phyloP scores from a whole-genome alignment of 176 grass and related monocot species.

The Phoenix dactylifera region DNA sequence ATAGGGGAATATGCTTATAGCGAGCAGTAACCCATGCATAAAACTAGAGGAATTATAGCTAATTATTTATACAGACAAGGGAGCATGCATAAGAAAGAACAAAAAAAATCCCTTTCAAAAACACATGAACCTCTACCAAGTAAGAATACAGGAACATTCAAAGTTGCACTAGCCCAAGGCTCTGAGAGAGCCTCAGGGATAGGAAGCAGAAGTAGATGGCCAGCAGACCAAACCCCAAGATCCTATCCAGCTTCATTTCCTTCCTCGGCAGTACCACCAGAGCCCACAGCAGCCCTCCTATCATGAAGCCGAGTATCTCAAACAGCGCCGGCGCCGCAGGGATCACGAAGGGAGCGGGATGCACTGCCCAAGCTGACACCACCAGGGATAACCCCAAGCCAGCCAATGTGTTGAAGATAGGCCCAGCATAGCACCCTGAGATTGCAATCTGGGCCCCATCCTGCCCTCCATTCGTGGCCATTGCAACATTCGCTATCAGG shows the following conservation, averaged over 20 bases:
- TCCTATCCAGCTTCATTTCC: constrained; percentile 62
- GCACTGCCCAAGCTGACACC: constrained; percentile 34
- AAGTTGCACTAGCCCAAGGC: constrained; percentile 26
- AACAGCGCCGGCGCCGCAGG: constrained; percentile 41
- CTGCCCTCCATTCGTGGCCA: constrained; percentile 44
- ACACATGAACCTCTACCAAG: not conserved
- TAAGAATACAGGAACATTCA: constrained; percentile 7
- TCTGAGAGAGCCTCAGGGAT: constrained; percentile 29
- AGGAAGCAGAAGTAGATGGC: constrained; percentile 72
- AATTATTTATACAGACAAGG: too few species aligned
- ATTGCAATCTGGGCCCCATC: constrained; percentile 74
- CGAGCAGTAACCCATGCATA: too few species aligned
- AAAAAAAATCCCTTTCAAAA: too few species aligned
- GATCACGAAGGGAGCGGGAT: constrained; percentile 39
- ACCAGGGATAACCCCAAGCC: constrained; percentile 67
- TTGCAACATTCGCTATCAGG: constrained; percentile 62
- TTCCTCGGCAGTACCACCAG: constrained; percentile 56
- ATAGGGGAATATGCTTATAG: too few species aligned
- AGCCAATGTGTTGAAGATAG: constrained; percentile 69
- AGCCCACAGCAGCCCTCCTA: constrained; percentile 49
- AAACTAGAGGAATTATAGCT: too few species aligned
- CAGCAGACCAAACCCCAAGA: constrained; percentile 53
- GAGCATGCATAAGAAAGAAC: too few species aligned
- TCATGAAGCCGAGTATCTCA: constrained; percentile 61
- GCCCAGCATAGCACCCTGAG: constrained; percentile 67